Base-by-base conservation (phyloP, 148 eudicot species). In the Pharnaceum exiguum region DNA sequence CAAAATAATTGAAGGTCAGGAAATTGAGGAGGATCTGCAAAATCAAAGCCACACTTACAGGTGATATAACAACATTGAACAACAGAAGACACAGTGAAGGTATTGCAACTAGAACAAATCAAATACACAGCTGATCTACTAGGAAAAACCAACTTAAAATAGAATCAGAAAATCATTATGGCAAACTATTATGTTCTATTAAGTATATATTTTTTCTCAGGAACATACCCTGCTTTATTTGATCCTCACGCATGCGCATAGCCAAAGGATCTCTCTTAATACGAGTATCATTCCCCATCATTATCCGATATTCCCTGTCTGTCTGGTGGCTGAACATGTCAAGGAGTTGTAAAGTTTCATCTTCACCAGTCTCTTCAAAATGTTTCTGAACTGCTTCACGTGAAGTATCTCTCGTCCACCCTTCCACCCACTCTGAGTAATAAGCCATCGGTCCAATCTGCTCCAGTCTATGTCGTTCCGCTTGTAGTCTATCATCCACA, bases 341-440 rank as follows among this genome's bases (percentile, higher is more conserved):
- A 36, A 86, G 75, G 63, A 94, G 85, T 66, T 94, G 99, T 51
- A 83, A 63, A 70, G 83, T 89, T 68, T 89, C 99, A 79, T 94
- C 95, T 86, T 94, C 99, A 63, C 96, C 99, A 50, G 96, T 94
- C 79, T 89, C 96, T 75, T 94, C 99, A 75, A 65, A 94, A 82
- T 89, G 99, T 68, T 84, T 86, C 68, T 86, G 95, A 66, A 94
- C 66, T 46, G 96, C 99, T 78, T 94, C 95, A 40, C 79, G 84
- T 43, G 99, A 94, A 59, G 96, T 89, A 69, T 89, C 99, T 66
- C 73, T 68, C 62, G 82, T 81, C 99, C 96, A 94, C 28, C 85
- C 96, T 75, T 77, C 63, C 17, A 94, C 99, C 99, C 99, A 94
- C 65, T 89, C 91, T 25, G 99, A 94, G 70, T 83, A 94, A 74